These are phyloP conservation scores for Plectranthus barbatus DNA, from an alignment of 257 asterid genomes.

Conservation along the genomic window DNA sequence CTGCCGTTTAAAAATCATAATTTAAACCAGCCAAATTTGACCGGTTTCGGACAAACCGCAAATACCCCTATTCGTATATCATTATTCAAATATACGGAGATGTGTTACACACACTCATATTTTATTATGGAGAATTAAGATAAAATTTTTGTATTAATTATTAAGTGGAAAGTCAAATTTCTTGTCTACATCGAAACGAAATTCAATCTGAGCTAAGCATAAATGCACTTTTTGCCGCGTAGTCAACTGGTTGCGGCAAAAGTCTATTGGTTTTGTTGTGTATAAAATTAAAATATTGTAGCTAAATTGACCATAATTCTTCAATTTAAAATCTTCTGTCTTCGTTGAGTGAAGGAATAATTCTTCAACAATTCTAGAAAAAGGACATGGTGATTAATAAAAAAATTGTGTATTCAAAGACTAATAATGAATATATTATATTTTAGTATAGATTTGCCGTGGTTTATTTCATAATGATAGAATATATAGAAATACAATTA, in stretches of 20 bases:
- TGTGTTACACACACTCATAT: no score
- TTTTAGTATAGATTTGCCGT: neutral
- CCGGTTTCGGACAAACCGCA: no score
- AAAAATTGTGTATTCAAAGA: neutral
- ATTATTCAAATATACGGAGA: no score
- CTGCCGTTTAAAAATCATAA: no score
- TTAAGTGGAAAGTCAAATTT: constrained; percentile 1
- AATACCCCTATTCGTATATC: no score
- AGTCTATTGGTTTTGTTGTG: neutral
- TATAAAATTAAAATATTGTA: constrained; percentile 11
- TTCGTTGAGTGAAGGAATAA: constrained; percentile 8
- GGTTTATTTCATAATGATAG: neutral
- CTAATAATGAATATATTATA: neutral
- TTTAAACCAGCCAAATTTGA: no score
- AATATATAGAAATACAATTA: neutral
- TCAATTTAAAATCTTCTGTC: constrained; percentile 1
- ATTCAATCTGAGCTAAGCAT: constrained; percentile 19
- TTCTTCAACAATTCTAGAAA: no score
- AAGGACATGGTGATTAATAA: neutral
- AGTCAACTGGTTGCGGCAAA: constrained; percentile 11
- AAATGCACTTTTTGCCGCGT: constrained; percentile 21
- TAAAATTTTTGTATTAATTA: no score
- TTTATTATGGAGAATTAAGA: no score
- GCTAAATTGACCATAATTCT: neutral
- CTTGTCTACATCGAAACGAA: constrained; percentile 16